Percentiles rank a stretch among this genome's conserved stretches.
phyloP scores from a whole-genome alignment of 345 rosid species.

The Lumnitzera littorea region DNA sequence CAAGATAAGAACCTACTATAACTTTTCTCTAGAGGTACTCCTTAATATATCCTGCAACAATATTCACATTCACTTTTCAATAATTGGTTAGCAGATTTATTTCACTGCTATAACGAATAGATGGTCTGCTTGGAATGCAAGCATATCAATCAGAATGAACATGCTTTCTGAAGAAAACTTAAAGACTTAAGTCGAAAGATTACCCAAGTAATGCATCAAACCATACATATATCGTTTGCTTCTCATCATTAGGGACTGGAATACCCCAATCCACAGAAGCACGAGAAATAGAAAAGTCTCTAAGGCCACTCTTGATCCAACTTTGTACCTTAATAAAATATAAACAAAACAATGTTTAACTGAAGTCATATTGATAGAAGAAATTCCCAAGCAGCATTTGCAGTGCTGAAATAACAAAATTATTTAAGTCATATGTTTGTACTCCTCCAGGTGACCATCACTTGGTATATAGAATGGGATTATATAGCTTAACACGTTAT shows the following conservation, averaged over 20 bases:
- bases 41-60: no score
- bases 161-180: background rate
- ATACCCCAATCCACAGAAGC: conserved; percentile 98
- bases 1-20: no score
- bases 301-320: conserved; percentile 79
- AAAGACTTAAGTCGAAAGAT: conserved; percentile 4
- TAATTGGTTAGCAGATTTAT: no score
- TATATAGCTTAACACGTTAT: no score
- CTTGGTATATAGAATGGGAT: no score
- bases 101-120: background rate
- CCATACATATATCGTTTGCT: conserved; percentile 96
- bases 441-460: no score
- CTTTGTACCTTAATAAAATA: conserved; percentile 65
- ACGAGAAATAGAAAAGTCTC: conserved; percentile 92
- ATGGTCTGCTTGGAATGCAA: background rate
- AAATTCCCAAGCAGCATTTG: no score
- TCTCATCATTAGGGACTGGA: conserved; percentile 80
- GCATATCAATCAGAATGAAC: background rate
- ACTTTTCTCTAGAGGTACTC: no score
- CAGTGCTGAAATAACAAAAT: no score
- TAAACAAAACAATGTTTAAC: background rate
- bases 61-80: no score
- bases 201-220: conserved; percentile 97
- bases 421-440: no score
- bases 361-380: no score